Evolutionary conservation across 495 filamentous ascomycete species (phyloP), one percentile per base, ranked within the genome.

Genomic region (Podospora australis): DNA sequence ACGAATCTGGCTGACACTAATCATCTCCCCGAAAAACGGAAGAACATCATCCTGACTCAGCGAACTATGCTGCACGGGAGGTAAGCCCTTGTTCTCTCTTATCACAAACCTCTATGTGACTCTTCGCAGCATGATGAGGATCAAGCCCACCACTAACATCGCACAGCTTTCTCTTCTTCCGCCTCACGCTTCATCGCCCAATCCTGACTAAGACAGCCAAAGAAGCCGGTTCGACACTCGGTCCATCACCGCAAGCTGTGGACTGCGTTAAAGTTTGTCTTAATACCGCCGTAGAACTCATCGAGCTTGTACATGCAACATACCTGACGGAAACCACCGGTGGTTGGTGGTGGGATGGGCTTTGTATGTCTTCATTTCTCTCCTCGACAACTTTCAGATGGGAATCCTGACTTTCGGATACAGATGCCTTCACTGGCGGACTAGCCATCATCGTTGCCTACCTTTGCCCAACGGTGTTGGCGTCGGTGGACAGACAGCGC

Each of bases 301-400:
- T 71, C 3, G 65, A 63, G 1, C 54, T 69, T 10, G 56, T 72
- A 2, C 56, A 67, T 39, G 48, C 59, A 11, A 71, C 70, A 5
- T 71, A 71, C 36, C 53, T 45, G 14, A 71, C 71, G 2, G 53
- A 58, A 4, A 41, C 53, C 3, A 69, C 71, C 11, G 67, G 66
- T 28, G 63, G 70, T 3, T 75, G 72, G 72, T 75, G 72, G 69
- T 74, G 70, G 48, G 70, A 70, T 55, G 67, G 63, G 2, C 67
- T 72, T 14, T 75, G 70, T 73, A 57, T n/a, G 67, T 49, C 5
- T 20, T 10, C 24, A 1, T 28, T 6, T 19, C 8, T 14, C 10
- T 21, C 17, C n/a, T 17, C 14, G 17, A 1, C 14, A 20, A 13
- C 16, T 1, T 6, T 1, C 4, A 6, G 38, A n/a, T 25, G 22